Base-by-base conservation (phyloP, 1,284 basidiomycete genomes). In the Puccinia polysora region DNA sequence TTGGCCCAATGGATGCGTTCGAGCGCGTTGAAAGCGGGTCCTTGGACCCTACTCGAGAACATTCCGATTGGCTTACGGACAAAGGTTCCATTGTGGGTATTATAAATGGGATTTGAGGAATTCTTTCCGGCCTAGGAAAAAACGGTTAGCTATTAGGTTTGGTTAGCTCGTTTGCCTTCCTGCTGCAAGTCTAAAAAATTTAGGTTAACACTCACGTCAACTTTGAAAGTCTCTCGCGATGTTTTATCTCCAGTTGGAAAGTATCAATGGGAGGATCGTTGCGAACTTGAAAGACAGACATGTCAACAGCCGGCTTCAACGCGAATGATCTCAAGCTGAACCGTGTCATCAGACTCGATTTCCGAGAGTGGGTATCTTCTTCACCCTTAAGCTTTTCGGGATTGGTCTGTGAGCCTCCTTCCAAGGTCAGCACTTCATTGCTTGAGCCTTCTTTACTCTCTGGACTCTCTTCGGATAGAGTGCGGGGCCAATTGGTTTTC, bases 201-300 rank as follows among this genome's bases (percentile, higher is more conserved):
- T n/a, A n/a, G n/a, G n/a, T n/a, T n/a, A n/a, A n/a, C 15, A 47
- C 62, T 64, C 15, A 63, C 62, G 45, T 50, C 4, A 1, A 12
- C 49, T 52, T 32, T 7, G 47, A 64, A 5, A 52, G 2, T 20
- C 62, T 49, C 40, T 64, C 47, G 10, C 62, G 62, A 32, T 64
- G 25, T 40, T 52, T 64, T 18, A 64, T 64, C 52, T 64, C 62
- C 45, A 64, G 30, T 30, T 64, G 62, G 36, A 64, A 50, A 32
- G 62, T 64, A 64, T 64, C 62, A 4, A 64, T 14, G 25, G 62
- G 47, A 15, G 62, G 10, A n/a, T 64, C 34, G 30, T 3, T 52
- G n/a, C 62, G 47, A 6, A 32, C 47, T 52, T 64, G 62, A 49
- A 52, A 64, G 49, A 52, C 14, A 10, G 36, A 36, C 62, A 64